A percentile compares a stretch with the other conserved stretches of the same genome.
phyloP scores from a whole-genome alignment of 768 basidiomycete species.

The Kwoniella newhampshirensis region DNA sequence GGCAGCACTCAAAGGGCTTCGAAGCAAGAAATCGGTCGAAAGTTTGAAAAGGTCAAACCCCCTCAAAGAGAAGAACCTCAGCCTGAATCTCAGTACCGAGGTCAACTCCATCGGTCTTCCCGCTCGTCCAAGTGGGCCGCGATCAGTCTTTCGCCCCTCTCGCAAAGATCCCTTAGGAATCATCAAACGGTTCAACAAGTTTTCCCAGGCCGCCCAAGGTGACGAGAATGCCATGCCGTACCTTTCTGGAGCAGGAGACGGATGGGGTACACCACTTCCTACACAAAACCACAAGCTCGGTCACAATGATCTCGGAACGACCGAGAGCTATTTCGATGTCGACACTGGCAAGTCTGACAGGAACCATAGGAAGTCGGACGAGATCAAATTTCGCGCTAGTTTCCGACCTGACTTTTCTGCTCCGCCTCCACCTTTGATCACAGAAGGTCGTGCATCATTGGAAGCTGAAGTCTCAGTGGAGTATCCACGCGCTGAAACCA shows the following conservation, averaged over 20 bases:
- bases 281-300: slow-evolving; percentile 5
- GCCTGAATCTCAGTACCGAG: background rate
- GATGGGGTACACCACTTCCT: slow-evolving; percentile 11
- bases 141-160: background rate
- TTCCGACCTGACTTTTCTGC: slow-evolving; percentile 12
- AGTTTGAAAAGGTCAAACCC: background rate
- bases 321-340: slow-evolving; percentile 14
- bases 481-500: background rate
- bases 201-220: background rate
- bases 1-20: background rate
- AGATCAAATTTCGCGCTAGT: background rate
- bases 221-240: slow-evolving; percentile 8
- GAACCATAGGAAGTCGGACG: slow-evolving; percentile 5
- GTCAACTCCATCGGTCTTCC: slow-evolving; percentile 15
- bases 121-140: slow-evolving; percentile 1
- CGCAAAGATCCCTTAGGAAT: slow-evolving; percentile 15
- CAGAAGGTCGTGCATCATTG: too few relatives aligned
- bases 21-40: slow-evolving; percentile 4
- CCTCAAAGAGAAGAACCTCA: slow-evolving; percentile 6
- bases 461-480: background rate
- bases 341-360: background rate
- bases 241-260: slow-evolving; percentile 8
- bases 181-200: slow-evolving; percentile 10
- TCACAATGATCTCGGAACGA: slow-evolving; percentile 8
- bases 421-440: slow-evolving; percentile 4